Conservation (phyloP, 2,329 filamentous ascomycete genomes). For the Pezicula rhizophila region DNA sequence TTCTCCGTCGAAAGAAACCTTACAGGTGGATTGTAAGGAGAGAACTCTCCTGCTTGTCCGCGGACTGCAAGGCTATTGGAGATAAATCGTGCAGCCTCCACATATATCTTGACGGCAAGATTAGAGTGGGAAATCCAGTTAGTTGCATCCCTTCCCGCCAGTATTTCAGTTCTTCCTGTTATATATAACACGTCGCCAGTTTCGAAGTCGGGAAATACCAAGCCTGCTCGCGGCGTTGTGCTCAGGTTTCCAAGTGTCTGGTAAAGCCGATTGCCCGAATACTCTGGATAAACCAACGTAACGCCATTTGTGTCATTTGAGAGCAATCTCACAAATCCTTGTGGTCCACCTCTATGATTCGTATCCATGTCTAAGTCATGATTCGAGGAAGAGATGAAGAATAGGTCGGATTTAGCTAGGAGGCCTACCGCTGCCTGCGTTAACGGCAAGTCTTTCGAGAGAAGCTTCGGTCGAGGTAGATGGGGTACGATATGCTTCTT, state of each 20-base stretch:
- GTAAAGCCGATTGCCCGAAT: slow-evolving; percentile 75
- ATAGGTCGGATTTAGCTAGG: slow-evolving; percentile 60
- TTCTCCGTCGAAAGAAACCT: slow-evolving; percentile 59
- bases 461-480: slow-evolving; percentile 44
- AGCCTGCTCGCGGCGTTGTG: slow-evolving; percentile 58
- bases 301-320: slow-evolving; percentile 42
- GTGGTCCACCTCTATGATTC: slow-evolving; percentile 71
- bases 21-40: slow-evolving; percentile 75
- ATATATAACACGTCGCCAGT: slow-evolving; percentile 66
- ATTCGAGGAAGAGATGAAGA: slow-evolving; percentile 70
- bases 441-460: slow-evolving; percentile 37
- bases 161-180: slow-evolving; percentile 62
- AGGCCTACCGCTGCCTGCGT: slow-evolving; percentile 35
- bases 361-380: slow-evolving; percentile 67
- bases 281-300: slow-evolving; percentile 70
- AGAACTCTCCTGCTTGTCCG: slow-evolving; percentile 50
- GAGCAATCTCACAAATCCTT: slow-evolving; percentile 66
- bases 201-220: slow-evolving; percentile 69
- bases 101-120: slow-evolving; percentile 62
- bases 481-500: slow-evolving; percentile 57
- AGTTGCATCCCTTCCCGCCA: slow-evolving; percentile 58
- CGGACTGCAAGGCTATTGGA: slow-evolving; percentile 61
- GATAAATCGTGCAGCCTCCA: slow-evolving; percentile 58
- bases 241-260: slow-evolving; percentile 76
- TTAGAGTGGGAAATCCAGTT: slow-evolving; percentile 62